phyloP scores from a whole-genome alignment of 306 rosid genomes.

The Ziziphus jujuba region DNA sequence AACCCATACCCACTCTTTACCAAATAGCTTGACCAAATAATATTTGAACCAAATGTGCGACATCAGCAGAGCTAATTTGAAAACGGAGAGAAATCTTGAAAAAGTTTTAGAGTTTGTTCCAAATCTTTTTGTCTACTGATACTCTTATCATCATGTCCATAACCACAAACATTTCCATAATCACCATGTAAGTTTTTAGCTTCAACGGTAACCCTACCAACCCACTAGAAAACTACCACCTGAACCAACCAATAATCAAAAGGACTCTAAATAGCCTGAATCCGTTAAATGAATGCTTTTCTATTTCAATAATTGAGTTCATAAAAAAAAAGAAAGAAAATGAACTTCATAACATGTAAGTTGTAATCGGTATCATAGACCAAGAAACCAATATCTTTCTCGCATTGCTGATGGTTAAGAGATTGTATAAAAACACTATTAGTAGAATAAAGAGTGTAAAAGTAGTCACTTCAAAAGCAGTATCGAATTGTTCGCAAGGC shows the following conservation, averaged over 20 bases:
- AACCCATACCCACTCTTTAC: no score
- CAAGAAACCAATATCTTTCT: background rate
- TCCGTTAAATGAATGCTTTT: background rate
- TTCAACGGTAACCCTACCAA: background rate
- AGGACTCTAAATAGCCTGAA: background rate
- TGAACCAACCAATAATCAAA: background rate
- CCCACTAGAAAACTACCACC: background rate
- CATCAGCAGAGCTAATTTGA: no score
- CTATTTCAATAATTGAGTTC: background rate
- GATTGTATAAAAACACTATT: background rate
- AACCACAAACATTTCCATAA: no score
- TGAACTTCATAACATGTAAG: background rate
- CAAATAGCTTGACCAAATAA: no score
- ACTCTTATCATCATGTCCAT: no score
- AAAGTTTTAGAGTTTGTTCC: no score
- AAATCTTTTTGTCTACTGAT: no score
- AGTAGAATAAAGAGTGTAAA: background rate
- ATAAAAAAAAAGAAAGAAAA: background rate
- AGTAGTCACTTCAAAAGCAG: conserved; percentile 72
- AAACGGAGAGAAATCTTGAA: no score
- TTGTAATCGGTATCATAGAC: background rate
- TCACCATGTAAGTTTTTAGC: no score
- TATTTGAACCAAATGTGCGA: no score
- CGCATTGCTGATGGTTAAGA: no score
- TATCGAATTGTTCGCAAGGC: conserved; percentile 91